Evolutionary conservation across 495 filamentous ascomycete genomes (phyloP).

Genomic region (Aspergillus steynii): DNA sequence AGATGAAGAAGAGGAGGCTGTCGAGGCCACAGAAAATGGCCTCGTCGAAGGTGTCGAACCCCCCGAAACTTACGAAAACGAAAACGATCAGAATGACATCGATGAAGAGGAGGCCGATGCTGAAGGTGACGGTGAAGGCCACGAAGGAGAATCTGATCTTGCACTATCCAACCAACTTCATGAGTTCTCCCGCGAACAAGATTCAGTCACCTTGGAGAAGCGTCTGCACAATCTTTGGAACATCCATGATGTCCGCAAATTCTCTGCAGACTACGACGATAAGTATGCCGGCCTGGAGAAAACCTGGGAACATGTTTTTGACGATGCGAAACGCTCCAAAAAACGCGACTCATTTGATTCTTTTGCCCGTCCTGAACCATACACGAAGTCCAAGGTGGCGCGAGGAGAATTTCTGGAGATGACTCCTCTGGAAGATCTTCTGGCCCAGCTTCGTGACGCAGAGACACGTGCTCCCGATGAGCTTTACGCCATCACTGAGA

Average conservation of each 20-base stretch:
- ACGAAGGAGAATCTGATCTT: conserved; percentile 22
- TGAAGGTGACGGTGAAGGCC: conserved; percentile 21
- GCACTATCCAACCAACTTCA: conserved; percentile 34
- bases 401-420: conserved; percentile 50
- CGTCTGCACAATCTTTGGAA: conserved; percentile 62
- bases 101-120: conserved; percentile 25
- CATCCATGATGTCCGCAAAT: conserved; percentile 50
- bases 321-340: conserved; percentile 34
- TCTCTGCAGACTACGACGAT: conserved; percentile 42
- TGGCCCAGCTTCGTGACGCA: conserved; percentile 38
- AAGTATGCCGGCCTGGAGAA: conserved; percentile 26
- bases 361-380: conserved; percentile 45
- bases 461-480: conserved; percentile 42
- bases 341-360: conserved; percentile 48
- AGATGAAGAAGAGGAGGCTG: conserved; percentile 20
- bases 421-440: conserved; percentile 31
- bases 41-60: conserved; percentile 25
- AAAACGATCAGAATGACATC: conserved; percentile 23
- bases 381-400: conserved; percentile 32
- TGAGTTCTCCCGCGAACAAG: conserved; percentile 35
- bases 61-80: conserved; percentile 23
- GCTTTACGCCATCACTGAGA: conserved; percentile 54
- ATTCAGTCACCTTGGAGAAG: conserved; percentile 57
- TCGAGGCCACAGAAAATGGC: conserved; percentile 20
- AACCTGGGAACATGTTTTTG: conserved; percentile 36